These are phyloP conservation scores for Ustilago trichophora DNA, from an alignment of 1,284 basidiomycete genomes.

Conservation along the genomic window DNA sequence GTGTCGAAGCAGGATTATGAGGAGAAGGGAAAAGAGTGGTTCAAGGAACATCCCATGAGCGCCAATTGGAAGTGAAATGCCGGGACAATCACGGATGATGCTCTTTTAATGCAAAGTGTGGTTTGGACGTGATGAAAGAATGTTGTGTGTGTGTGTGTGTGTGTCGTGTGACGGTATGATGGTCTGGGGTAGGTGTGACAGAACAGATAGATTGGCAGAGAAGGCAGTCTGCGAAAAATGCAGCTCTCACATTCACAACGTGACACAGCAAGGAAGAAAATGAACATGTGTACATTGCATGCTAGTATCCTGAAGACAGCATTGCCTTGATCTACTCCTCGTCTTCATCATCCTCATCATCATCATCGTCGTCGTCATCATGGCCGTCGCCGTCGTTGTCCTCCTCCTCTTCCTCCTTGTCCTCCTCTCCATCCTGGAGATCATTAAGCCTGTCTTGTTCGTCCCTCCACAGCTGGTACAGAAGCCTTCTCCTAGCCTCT, in stretches of 20 bases:
- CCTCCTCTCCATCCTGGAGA: not conserved
- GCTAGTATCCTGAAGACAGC: too few relatives aligned
- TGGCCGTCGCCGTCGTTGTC: not conserved
- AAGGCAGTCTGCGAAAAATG: too few relatives aligned
- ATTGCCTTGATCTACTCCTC: not conserved
- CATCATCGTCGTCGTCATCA: not conserved
- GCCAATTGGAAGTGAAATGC: slow-evolving; percentile 33
- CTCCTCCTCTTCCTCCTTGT: not conserved
- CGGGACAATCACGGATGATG: not conserved
- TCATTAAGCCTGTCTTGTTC: slow-evolving; percentile 64
- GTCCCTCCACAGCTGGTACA: slow-evolving; percentile 81
- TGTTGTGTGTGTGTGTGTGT: too few relatives aligned
- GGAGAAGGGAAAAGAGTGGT: slow-evolving; percentile 84
- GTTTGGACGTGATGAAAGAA: too few relatives aligned
- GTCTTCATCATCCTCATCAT: not conserved
- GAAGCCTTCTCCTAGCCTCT: slow-evolving; percentile 79
- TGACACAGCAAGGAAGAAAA: too few relatives aligned
- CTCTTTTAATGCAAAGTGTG: too few relatives aligned
- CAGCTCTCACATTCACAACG: too few relatives aligned
- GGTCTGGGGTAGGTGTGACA: too few relatives aligned
- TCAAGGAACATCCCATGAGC: slow-evolving; percentile 69
- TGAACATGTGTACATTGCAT: not conserved
- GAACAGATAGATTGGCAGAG: too few relatives aligned
- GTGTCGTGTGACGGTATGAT: too few relatives aligned
- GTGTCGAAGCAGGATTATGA: slow-evolving; percentile 83